Evolutionary conservation across 139 green algal genomes (phyloP).

Genomic region (Chlorella ohadii): DNA sequence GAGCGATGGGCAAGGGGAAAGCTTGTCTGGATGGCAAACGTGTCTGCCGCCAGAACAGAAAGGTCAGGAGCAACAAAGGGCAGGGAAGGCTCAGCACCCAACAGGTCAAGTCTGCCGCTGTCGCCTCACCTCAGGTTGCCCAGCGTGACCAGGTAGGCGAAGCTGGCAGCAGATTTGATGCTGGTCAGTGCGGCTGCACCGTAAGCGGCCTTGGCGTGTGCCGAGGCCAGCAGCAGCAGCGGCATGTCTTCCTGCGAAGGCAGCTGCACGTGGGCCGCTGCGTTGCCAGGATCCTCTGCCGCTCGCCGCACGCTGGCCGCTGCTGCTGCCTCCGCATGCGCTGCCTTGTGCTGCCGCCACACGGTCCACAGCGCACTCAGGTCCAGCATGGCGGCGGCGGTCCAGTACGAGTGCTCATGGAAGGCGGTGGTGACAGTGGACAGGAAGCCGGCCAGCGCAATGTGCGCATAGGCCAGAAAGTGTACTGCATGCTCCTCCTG

Average conservation of each 20-base stretch:
- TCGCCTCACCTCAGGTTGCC: background rate
- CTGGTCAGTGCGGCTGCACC: background rate
- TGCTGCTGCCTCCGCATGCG: constrained; percentile 4
- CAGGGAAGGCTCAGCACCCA: no score
- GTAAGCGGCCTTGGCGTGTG: constrained; percentile 25
- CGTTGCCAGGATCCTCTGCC: constrained; percentile 3
- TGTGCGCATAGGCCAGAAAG: background rate
- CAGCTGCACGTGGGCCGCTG: background rate
- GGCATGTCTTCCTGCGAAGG: background rate
- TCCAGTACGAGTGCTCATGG: constrained; percentile 1
- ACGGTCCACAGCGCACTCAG: background rate
- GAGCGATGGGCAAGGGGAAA: no score
- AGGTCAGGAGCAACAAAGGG: no score
- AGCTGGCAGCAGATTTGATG: background rate
- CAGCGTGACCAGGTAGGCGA: background rate
- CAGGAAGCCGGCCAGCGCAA: background rate
- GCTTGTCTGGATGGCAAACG: no score
- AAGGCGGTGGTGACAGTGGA: background rate
- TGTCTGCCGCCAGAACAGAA: no score
- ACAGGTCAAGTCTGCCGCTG: no score
- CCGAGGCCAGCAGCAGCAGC: constrained; percentile 5
- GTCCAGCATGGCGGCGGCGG: background rate
- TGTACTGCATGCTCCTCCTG: background rate
- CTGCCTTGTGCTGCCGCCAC: background rate
- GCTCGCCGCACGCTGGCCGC: constrained; percentile 18